Evolutionary conservation across 208 protist species (phyloP), one percentile per base, ranked within the genome.

Genomic region (Crithidia sp.): DNA sequence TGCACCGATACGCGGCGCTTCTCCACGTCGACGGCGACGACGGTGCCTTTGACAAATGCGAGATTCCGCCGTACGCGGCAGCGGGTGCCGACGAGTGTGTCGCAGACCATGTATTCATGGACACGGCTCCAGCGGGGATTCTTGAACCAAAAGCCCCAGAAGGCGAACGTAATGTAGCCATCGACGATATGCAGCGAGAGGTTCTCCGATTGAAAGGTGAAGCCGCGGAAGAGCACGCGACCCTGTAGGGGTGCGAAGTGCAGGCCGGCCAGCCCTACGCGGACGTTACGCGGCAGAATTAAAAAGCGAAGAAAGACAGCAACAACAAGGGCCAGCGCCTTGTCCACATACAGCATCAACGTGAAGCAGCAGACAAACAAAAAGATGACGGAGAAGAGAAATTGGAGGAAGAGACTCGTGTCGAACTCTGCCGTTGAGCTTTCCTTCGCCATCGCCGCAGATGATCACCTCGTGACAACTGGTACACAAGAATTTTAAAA

Each of bases 131-230:
- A 96, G 12, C 79, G 59, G 7, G 80, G 61, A 61, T 87, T 77
- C 37, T 69, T 63, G 37, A 84, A 77, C 82, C 86, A 90, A n/a
- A 81, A 84, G 19, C 82, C 86, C 86, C 87, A 94, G 67, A 95
- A 89, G 10, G 71, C 69, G 59, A 97, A 88, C 3, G 91, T 91
- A 47, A 93, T 52, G 73, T 97, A 92, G 13, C 93, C 93, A 64
- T 97, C 93, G 8, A 95, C 79, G 50, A 95, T 82, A 60, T 84
- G 87, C n/a, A 97, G 55, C 1, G 93, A 92, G 50, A 92, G 40
- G 79, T 97, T 94, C 64, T 92, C 87, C 44, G 91, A 86, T 53
- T 90, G 86, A 64, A 88, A 87, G 63, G 86, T 87, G 17, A 97
- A 64, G 54, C 89, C 75, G 50, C 92, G 78, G 55, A 95, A 92